Conservation (phyloP, 768 basidiomycete genomes). For the Hemileccinum rubropunctum region DNA sequence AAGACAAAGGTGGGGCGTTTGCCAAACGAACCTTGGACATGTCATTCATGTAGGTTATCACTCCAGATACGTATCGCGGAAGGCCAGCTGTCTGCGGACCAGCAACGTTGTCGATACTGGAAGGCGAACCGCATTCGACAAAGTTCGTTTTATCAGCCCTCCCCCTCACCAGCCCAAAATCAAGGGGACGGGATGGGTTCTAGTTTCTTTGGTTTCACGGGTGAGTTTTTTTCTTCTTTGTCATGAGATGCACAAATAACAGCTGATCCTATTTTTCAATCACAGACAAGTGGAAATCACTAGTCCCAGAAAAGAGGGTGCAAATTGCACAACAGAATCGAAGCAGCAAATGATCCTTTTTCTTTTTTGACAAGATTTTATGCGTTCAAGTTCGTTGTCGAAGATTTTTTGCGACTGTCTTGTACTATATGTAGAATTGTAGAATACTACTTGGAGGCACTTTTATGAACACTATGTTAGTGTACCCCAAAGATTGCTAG, state of each 20-base stretch:
- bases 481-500: no score
- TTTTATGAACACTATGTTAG: no score
- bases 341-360: constrained; percentile 2
- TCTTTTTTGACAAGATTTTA: no score
- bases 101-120: constrained; percentile 32
- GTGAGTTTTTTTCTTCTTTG: constrained; percentile 13
- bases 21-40: not conserved
- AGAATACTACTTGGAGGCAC: no score
- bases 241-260: not conserved
- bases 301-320: constrained; percentile 17
- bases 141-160: constrained; percentile 28
- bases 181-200: constrained; percentile 15
- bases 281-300: constrained; percentile 26
- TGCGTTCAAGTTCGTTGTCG: no score
- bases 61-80: constrained; percentile 25
- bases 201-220: constrained; percentile 20
- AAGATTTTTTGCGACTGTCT: no score
- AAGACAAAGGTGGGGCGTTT: constrained; percentile 27
- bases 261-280: not conserved
- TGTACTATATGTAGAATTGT: no score
- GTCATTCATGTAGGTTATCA: not conserved
- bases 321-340: constrained; percentile 14
- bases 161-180: constrained; percentile 6
- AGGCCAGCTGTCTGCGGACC: constrained; percentile 16
- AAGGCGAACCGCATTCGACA: constrained; percentile 29